Base-by-base conservation (phyloP, 116 monocot species). In the Cymodocea nodosa region DNA sequence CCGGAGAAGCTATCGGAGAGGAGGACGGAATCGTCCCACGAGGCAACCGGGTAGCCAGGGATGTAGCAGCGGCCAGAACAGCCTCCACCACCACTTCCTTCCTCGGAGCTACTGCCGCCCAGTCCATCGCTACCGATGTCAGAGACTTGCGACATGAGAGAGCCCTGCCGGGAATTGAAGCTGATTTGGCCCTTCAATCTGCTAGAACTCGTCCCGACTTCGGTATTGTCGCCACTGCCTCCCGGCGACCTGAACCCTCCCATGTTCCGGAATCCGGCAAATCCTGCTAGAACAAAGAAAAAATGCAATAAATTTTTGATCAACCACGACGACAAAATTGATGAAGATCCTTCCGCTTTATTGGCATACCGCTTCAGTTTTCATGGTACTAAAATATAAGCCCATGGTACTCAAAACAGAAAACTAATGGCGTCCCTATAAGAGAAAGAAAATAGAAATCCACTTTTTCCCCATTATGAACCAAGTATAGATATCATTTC, bases 111-210 rank as follows among this genome's bases (percentile, higher is more conserved):
- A 36, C 74, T 81, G 4, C 74, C 76, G 0, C 57, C 77, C 49
- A 85, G 24, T 15, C 68, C 50, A 36, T 89, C 89, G 51, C 76
- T 83, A 1, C 61, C 86, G 16, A 83, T 76, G 71, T 86, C 97
- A 0, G 97, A 97, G 70, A 97, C 86, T 62, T 85, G 97, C 0
- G 98, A 91, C 82, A 95, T 80, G 6, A 85, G 24, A 18, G 85
- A 80, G 8, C 74, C 76, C 19, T 94, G 94, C 68, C 94, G 74
- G 13, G 90, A 83, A 6, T 81, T 78, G 69, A 85, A 87, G 74
- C 81, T 85, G 34, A 88, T 56, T 56, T 85, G 95, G n/a, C 74
- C 68, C 68, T 85, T 90, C 61, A 89, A 53, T 37, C 87, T 72
- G 2, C 61, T 64, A 30, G 23, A 44, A 30, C 5, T 54, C 25